phyloP scores from a whole-genome alignment of 495 filamentous ascomycete genomes.

The Tuber brumale region DNA sequence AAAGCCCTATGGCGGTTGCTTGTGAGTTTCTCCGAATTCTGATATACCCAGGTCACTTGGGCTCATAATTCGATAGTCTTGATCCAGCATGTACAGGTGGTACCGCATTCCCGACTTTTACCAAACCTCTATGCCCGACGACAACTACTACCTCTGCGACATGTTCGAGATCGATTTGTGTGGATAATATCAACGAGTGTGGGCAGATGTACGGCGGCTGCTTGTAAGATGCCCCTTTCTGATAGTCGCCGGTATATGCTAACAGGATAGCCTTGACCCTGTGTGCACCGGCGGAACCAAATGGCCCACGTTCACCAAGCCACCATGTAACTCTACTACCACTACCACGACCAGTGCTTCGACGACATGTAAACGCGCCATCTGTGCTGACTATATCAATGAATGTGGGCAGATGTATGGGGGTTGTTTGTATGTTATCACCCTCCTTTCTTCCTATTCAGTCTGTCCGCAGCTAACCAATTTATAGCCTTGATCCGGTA shows the following conservation, averaged over 20 bases:
- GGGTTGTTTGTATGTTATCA: constrained; percentile 18
- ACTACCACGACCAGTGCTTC: constrained; percentile 9
- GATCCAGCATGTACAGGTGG: constrained; percentile 27
- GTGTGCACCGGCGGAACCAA: constrained; percentile 19
- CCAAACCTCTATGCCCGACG: constrained; percentile 19
- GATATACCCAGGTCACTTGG: neutral
- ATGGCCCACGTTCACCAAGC: constrained; percentile 19
- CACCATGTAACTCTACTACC: constrained; percentile 8
- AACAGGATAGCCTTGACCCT: constrained; percentile 18
- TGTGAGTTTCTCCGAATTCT: constrained; percentile 6
- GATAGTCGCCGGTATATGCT: neutral
- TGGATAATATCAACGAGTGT: constrained; percentile 27
- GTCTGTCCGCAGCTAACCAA: neutral
- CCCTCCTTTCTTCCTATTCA: neutral
- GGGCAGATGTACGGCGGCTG: constrained; percentile 28
- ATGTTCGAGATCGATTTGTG: constrained; percentile 24
- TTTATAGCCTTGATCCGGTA: constrained; percentile 18
- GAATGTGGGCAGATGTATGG: constrained; percentile 21
- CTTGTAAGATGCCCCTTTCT: constrained; percentile 14
- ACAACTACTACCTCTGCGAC: neutral
- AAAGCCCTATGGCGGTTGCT: constrained; percentile 25
- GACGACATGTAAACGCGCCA: constrained; percentile 6
- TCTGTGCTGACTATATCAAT: constrained; percentile 16
- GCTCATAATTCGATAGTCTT: constrained; percentile 10
- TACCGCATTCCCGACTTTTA: constrained; percentile 21